These are phyloP conservation scores for Thermochaetoides thermophila DNA, from an alignment of 495 filamentous ascomycete genomes.

Conservation along the genomic window DNA sequence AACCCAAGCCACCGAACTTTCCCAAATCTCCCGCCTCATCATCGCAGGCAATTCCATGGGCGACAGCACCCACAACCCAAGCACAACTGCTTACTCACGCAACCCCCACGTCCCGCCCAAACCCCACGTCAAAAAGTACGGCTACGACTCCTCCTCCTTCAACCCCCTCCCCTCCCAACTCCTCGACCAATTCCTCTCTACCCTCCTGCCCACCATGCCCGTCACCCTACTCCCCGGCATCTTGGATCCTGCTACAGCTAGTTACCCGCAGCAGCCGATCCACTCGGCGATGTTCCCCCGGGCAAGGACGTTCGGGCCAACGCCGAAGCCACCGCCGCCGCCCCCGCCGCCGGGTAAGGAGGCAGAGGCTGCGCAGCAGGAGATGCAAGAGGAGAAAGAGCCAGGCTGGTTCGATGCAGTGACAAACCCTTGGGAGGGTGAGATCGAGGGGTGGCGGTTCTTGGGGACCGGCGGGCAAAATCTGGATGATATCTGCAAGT, in stretches of 20 bases:
- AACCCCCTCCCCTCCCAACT: slow-evolving; percentile 69
- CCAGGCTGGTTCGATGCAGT: slow-evolving; percentile 73
- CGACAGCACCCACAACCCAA: slow-evolving; percentile 1
- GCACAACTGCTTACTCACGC: slow-evolving; percentile 18
- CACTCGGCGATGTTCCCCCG: slow-evolving; percentile 71
- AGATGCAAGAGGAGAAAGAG: slow-evolving; percentile 23
- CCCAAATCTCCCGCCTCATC: slow-evolving; percentile 67
- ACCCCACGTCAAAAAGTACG: slow-evolving; percentile 59
- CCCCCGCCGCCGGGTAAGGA: slow-evolving; percentile 1
- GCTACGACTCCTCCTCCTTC: slow-evolving; percentile 80
- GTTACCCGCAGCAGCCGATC: slow-evolving; percentile 68
- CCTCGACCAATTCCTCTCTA: slow-evolving; percentile 68
- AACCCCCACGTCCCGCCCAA: slow-evolving; percentile 24
- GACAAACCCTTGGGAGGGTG: slow-evolving; percentile 86
- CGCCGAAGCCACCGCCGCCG: slow-evolving; percentile 14
- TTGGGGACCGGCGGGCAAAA: slow-evolving; percentile 83
- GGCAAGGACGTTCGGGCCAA: slow-evolving; percentile 48
- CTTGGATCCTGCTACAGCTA: slow-evolving; percentile 64
- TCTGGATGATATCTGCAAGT: slow-evolving; percentile 85
- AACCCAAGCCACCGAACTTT: slow-evolving; percentile 41
- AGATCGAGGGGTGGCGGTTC: slow-evolving; percentile 74
- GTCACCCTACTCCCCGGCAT: slow-evolving; percentile 66
- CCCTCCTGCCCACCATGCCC: slow-evolving; percentile 67
- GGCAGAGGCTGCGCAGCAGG: too few relatives aligned
- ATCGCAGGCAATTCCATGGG: slow-evolving; percentile 84